Evolutionary conservation across 179 eudicot genomes (phyloP).

Genomic region (Sideroxylon spinosum): DNA sequence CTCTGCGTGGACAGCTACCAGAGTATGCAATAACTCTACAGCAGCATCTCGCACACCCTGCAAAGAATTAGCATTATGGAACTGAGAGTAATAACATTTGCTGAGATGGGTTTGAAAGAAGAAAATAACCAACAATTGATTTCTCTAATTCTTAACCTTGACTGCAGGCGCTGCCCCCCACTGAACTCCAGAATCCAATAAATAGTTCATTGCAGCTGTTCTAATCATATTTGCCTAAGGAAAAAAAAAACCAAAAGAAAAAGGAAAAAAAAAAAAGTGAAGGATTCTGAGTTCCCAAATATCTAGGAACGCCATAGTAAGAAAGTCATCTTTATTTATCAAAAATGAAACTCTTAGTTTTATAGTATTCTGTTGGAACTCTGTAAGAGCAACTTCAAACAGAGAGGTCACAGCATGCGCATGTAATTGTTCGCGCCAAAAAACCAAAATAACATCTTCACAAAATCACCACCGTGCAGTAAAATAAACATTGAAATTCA

Average conservation of each 20-base stretch:
- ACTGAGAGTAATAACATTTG: not conserved
- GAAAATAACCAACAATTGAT: conserved; percentile 14
- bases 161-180: conserved; percentile 93
- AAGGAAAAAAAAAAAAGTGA: not conserved
- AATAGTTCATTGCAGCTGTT: conserved; percentile 74
- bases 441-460: not conserved
- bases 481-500: not conserved
- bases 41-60: conserved; percentile 98
- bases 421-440: not conserved
- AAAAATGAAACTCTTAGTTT: too few relatives aligned
- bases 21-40: conserved; percentile 78
- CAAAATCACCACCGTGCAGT: not conserved
- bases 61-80: conserved; percentile 13
- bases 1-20: conserved; percentile 97
- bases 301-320: not conserved
- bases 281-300: conserved; percentile 5
- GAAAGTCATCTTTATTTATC: not conserved
- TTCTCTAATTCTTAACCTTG: conserved; percentile 47
- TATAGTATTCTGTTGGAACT: not conserved
- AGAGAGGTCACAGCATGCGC: not conserved
- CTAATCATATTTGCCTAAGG: conserved; percentile 72
- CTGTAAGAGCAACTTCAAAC: not conserved
- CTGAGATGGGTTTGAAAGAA: not conserved
- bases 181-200: conserved; percentile 87
- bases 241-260: conserved; percentile 11